Evolutionary conservation across 169 alveolate genomes (phyloP).

Genomic region (Eimeria praecox): DNA sequence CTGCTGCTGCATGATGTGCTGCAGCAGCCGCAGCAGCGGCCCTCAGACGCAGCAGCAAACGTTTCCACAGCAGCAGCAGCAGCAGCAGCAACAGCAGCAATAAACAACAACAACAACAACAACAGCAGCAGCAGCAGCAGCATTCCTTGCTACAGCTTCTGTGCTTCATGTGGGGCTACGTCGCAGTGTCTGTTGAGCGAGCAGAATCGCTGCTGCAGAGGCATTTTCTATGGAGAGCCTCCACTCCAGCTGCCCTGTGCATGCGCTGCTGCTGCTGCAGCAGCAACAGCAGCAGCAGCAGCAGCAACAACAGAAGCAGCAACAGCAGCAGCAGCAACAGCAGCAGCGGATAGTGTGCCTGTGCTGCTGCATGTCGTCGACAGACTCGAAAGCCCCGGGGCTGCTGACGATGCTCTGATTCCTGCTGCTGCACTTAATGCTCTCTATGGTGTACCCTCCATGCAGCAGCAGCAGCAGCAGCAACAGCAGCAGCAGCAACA

Average conservation of each 20-base stretch:
- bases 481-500: slow-evolving; percentile 1
- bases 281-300: slow-evolving; percentile 8
- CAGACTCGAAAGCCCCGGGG: background rate
- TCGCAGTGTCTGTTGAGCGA: background rate
- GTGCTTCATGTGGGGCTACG: slow-evolving; percentile 3
- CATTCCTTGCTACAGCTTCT: background rate
- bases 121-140: slow-evolving; percentile 26
- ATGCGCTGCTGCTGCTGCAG: slow-evolving; percentile 27
- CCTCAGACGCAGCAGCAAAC: background rate
- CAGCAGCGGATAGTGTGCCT: background rate
- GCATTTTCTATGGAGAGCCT: background rate
- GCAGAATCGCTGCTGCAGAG: background rate
- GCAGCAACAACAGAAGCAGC: slow-evolving; percentile 38
- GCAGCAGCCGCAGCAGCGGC: slow-evolving; percentile 11
- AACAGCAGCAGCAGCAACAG: background rate
- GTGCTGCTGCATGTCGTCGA: slow-evolving; percentile 29
- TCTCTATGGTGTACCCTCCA: background rate
- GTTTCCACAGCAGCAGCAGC: background rate
- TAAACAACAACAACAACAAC: background rate
- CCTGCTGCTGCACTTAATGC: slow-evolving; percentile 12
- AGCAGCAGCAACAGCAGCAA: slow-evolving; percentile 9
- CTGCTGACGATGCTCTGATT: background rate
- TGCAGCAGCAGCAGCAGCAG: slow-evolving; percentile 32
- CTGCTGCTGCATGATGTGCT: slow-evolving; percentile 26
- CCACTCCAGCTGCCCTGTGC: slow-evolving; percentile 3